A percentile compares a stretch with the other conserved stretches of the same genome.
Conservation (phyloP, 129 eudicot genomes). For the Artemisia argyi region DNA sequence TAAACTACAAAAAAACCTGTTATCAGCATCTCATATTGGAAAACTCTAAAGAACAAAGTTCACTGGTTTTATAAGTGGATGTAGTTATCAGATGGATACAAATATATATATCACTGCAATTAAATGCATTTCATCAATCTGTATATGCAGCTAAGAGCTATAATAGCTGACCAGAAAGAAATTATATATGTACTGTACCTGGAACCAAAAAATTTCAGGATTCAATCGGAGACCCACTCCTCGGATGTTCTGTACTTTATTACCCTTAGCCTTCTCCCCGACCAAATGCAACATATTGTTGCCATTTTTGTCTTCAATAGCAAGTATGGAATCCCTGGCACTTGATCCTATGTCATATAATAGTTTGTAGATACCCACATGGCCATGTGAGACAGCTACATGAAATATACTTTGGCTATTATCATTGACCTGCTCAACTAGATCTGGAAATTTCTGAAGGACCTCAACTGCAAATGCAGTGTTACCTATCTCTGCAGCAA, state of each 20-base stretch:
- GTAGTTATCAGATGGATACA: too few species aligned
- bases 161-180: too few species aligned
- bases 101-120: too few species aligned
- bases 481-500: slow-evolving; percentile 3
- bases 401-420: slow-evolving; percentile 1
- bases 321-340: background rate
- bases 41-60: too few species aligned
- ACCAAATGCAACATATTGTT: slow-evolving; percentile 13
- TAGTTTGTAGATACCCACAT: background rate
- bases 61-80: too few species aligned
- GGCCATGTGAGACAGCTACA: slow-evolving; percentile 1
- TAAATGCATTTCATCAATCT: too few species aligned
- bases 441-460: slow-evolving; percentile 4
- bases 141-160: too few species aligned
- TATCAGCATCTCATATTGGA: too few species aligned
- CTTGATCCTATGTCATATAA: background rate
- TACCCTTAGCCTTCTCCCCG: background rate
- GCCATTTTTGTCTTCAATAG: slow-evolving; percentile 1
- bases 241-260: slow-evolving; percentile 2
- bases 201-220: background rate
- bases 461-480: slow-evolving; percentile 5
- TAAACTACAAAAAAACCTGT: background rate
- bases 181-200: background rate
- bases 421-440: slow-evolving; percentile 4
- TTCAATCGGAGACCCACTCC: slow-evolving; percentile 5